These are phyloP conservation scores for Yamadazyma buinensis DNA, from an alignment of 1,139 yeast genomes.

Conservation along the genomic window DNA sequence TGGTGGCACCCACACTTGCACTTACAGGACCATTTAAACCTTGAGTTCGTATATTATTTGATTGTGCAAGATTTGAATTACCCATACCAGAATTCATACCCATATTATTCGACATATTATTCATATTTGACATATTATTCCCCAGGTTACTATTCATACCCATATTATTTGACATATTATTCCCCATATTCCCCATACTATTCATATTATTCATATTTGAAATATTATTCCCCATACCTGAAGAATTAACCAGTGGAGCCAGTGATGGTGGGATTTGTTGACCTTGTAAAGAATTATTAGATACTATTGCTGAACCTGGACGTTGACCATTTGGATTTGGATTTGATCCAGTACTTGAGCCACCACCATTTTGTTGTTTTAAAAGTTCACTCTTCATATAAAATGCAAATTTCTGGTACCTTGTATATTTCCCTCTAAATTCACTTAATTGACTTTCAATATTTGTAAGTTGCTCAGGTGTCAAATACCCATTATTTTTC, in stretches of 20 bases:
- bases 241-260: too few relatives aligned
- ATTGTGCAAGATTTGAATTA: neutral
- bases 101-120: too few relatives aligned
- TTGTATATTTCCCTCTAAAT: constrained; percentile 30
- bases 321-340: neutral
- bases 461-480: constrained; percentile 28
- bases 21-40: too few relatives aligned
- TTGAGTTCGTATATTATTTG: too few relatives aligned
- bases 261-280: too few relatives aligned
- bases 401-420: constrained; percentile 36
- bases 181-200: too few relatives aligned
- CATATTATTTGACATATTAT: too few relatives aligned
- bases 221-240: too few relatives aligned
- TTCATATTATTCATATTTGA: too few relatives aligned
- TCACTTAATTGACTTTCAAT: constrained; percentile 37
- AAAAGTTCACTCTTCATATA: constrained; percentile 37
- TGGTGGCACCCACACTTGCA: neutral
- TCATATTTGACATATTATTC: too few relatives aligned
- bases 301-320: neutral
- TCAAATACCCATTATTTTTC: constrained; percentile 21
- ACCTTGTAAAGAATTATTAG: neutral
- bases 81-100: too few relatives aligned
- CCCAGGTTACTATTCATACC: too few relatives aligned
- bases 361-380: constrained; percentile 20
- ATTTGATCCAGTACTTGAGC: constrained; percentile 2